These are phyloP conservation scores for Moesziomyces sp. DNA, from an alignment of 1,284 basidiomycete genomes.

Conservation along the genomic window DNA sequence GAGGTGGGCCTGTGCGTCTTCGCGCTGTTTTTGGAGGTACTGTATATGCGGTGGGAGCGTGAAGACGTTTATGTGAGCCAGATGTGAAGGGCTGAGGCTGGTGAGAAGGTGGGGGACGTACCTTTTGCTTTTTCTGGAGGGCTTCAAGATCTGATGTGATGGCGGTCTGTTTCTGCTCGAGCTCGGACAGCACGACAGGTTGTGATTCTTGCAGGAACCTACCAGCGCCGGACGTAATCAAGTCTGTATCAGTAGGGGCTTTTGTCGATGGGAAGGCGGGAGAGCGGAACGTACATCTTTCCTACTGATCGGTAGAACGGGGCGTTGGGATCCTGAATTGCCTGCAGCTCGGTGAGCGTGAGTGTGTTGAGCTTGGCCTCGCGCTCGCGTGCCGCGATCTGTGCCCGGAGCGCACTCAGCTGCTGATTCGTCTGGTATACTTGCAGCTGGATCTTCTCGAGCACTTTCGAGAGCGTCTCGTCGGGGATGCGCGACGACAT, in stretches of 20 bases:
- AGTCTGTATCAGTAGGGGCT: no score
- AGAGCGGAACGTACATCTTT: slow-evolving; percentile 25
- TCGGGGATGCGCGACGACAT: slow-evolving; percentile 29
- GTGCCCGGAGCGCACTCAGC: slow-evolving; percentile 28
- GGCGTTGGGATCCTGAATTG: slow-evolving; percentile 17
- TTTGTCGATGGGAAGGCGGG: background rate
- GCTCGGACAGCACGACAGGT: slow-evolving; percentile 16
- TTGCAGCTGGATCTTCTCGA: slow-evolving; percentile 45
- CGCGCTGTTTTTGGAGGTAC: slow-evolving; percentile 45
- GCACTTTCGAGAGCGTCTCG: slow-evolving; percentile 38
- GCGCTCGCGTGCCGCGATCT: slow-evolving; percentile 26
- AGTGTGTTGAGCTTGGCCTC: slow-evolving; percentile 41
- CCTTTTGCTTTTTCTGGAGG: slow-evolving; percentile 29
- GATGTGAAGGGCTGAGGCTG: background rate
- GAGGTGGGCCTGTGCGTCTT: slow-evolving; percentile 47
- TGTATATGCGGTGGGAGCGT: slow-evolving; percentile 4
- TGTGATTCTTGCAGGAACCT: slow-evolving; percentile 44
- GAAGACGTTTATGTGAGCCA: background rate
- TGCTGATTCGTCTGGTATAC: slow-evolving; percentile 43
- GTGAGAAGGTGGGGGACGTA: background rate
- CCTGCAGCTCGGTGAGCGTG: slow-evolving; percentile 33
- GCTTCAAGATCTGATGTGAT: slow-evolving; percentile 26
- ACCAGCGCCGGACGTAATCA: background rate
- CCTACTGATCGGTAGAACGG: slow-evolving; percentile 37
- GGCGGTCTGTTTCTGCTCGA: slow-evolving; percentile 20